These are phyloP conservation scores for Lipomyces kockii DNA, from an alignment of 805 yeast species.

Conservation along the genomic window DNA sequence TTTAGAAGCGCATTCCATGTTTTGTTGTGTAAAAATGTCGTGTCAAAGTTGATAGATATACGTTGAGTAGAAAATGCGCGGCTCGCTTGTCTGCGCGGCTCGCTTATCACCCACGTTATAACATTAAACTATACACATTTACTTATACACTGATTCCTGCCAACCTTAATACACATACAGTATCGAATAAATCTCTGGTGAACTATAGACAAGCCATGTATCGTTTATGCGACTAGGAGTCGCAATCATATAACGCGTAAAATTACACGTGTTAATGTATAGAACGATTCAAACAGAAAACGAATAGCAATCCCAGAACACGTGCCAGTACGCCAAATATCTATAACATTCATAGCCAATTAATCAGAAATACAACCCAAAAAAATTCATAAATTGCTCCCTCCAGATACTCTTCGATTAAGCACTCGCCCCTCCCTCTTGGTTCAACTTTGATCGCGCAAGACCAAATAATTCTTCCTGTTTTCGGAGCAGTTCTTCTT, in stretches of 20 bases:
- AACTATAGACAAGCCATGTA: not conserved
- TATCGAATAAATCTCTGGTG: not conserved
- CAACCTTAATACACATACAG: not conserved
- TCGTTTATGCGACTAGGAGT: not conserved
- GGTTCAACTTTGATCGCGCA: constrained; percentile 51
- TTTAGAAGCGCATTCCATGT: no score
- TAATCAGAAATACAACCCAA: not conserved
- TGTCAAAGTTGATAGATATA: no score
- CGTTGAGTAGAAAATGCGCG: no score
- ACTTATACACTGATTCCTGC: not conserved
- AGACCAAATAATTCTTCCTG: constrained; percentile 91
- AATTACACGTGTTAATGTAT: not conserved
- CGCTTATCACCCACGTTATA: no score
- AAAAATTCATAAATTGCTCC: not conserved
- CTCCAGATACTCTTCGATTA: not conserved
- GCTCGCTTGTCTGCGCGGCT: no score
- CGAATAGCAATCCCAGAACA: not conserved
- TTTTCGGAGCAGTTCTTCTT: constrained; percentile 87
- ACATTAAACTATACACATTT: not conserved
- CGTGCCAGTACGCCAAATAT: constrained; percentile 1
- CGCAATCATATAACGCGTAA: not conserved
- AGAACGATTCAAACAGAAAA: not conserved
- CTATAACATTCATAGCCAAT: not conserved
- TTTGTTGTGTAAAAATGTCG: no score
- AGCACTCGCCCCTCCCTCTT: constrained; percentile 7